A percentile compares a stretch with the other conserved stretches of the same genome.
These are phyloP conservation scores for Penicillium sp. DNA, from an alignment of 2,329 filamentous ascomycete genomes.

Conservation along the genomic window DNA sequence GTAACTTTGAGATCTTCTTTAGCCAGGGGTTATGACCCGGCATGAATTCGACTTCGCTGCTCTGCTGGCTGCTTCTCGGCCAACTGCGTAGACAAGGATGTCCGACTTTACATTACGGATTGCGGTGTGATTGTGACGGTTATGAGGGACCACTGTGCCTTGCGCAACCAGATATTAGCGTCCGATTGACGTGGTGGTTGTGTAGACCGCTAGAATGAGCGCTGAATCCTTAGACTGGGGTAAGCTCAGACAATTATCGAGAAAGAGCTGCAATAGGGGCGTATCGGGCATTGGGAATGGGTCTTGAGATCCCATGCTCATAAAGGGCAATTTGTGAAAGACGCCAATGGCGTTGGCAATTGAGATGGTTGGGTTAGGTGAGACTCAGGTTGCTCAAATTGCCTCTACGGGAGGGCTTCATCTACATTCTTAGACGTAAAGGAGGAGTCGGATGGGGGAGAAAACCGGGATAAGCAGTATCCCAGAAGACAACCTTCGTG, in stretches of 20 bases:
- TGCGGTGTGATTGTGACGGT: not conserved
- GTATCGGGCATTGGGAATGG: not conserved
- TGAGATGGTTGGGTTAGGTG: not conserved
- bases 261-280: constrained; percentile 5
- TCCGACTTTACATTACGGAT: not conserved
- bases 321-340: not conserved
- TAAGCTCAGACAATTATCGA: not conserved
- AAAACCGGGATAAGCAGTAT: not conserved
- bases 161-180: not conserved
- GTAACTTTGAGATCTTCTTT: not conserved
- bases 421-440: not conserved
- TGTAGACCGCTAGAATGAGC: not conserved
- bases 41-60: not conserved
- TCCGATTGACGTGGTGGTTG: not conserved
- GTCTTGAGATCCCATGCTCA: not conserved
- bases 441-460: not conserved
- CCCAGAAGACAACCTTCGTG: not conserved
- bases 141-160: not conserved
- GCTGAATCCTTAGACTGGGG: not conserved
- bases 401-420: not conserved
- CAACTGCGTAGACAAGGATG: constrained; percentile 9
- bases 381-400: not conserved
- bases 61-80: constrained; percentile 13
- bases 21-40: not conserved
- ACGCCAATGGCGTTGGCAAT: not conserved